Conservation (phyloP, 1,139 yeast species). For the Blastobotrys ciferrii region DNA sequence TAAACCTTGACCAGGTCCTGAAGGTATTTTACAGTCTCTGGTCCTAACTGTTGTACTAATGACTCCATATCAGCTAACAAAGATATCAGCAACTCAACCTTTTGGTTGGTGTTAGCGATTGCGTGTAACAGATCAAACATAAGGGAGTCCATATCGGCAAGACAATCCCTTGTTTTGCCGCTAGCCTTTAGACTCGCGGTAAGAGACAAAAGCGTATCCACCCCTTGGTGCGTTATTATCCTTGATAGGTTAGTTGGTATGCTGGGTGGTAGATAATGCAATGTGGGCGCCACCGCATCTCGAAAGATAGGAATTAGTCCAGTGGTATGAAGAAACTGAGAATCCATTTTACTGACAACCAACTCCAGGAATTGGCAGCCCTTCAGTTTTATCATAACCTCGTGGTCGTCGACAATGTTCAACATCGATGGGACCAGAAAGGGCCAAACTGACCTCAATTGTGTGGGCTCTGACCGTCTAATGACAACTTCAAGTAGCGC, state of each 20-base stretch:
- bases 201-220: neutral
- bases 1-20: conserved; percentile 5
- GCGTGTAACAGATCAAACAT: conserved; percentile 1
- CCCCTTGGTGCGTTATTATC: conserved; percentile 6
- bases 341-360: conserved; percentile 31
- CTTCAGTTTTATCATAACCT: conserved; percentile 44
- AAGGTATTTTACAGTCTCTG: conserved; percentile 1
- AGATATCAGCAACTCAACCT: neutral
- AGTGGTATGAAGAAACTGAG: conserved; percentile 36
- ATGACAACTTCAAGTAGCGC: neutral
- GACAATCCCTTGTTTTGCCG: neutral
- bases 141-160: neutral
- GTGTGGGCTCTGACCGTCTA: conserved; percentile 4
- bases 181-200: neutral
- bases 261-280: conserved; percentile 28
- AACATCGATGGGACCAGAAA: conserved; percentile 28
- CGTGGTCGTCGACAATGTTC: conserved; percentile 52
- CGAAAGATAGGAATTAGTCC: conserved; percentile 47
- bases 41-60: neutral
- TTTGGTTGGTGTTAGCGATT: neutral
- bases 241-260: conserved; percentile 6
- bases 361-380: conserved; percentile 42
- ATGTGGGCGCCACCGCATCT: conserved; percentile 35
- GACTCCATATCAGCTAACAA: neutral
- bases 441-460: conserved; percentile 5